phyloP scores from a whole-genome alignment of 768 basidiomycete species.

The Inosperma sp. region DNA sequence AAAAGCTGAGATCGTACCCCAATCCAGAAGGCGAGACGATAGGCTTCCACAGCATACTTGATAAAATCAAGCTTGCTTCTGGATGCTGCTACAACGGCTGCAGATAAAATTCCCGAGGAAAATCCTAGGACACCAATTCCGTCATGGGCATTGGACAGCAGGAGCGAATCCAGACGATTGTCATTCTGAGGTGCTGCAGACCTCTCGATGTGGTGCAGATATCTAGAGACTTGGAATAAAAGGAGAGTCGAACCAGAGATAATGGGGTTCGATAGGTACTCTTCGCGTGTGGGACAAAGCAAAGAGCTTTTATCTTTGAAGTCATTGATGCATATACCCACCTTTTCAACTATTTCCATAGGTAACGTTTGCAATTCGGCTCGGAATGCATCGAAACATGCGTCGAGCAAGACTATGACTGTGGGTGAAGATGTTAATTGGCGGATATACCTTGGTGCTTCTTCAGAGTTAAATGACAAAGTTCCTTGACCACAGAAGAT shows the following conservation, averaged over 20 bases:
- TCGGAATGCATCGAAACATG: constrained; percentile 48
- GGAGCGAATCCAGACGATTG: constrained; percentile 23
- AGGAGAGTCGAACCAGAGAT: constrained; percentile 47
- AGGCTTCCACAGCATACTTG: constrained; percentile 41
- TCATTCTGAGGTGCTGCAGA: constrained; percentile 9
- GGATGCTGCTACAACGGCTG: constrained; percentile 48
- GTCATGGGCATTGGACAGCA: constrained; percentile 33
- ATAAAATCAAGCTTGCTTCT: constrained; percentile 38
- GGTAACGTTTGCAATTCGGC: constrained; percentile 46
- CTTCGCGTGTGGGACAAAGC: constrained; percentile 30
- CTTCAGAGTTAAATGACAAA: constrained; percentile 28
- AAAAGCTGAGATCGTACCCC: constrained; percentile 41
- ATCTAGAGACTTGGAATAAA: constrained; percentile 49
- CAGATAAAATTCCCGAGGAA: constrained; percentile 54
- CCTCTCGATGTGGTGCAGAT: constrained; percentile 40
- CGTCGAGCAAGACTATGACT: constrained; percentile 43
- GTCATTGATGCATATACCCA: constrained; percentile 40
- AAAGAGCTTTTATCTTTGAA: constrained; percentile 40
- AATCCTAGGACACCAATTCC: constrained; percentile 43
- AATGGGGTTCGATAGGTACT: constrained; percentile 43
- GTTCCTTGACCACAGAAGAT: constrained; percentile 60
- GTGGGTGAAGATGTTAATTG: constrained; percentile 32
- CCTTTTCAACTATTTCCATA: constrained; percentile 28
- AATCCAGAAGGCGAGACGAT: constrained; percentile 50
- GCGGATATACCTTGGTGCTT: constrained; percentile 33